Base-by-base conservation (phyloP, 1,284 basidiomycete species). In the Heterobasidion irregulare region DNA sequence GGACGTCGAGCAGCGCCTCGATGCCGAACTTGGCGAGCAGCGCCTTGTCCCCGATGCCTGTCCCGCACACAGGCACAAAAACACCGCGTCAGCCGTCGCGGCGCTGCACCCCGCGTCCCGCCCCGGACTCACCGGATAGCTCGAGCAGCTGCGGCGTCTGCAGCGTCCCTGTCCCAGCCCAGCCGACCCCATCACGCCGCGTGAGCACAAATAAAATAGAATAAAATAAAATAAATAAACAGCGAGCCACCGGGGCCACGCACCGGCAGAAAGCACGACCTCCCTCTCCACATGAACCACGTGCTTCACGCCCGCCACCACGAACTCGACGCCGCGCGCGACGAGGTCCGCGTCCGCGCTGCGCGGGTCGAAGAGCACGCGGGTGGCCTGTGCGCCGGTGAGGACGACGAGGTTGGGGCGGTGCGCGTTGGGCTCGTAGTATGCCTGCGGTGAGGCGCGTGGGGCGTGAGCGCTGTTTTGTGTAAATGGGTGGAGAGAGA, bases 201-300 rank as follows among this genome's bases (percentile, higher is more conserved):
- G n/a, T n/a, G n/a, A n/a, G n/a, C n/a, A n/a, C n/a, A n/a, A n/a
- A n/a, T n/a, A n/a, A n/a, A n/a, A n/a, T n/a, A n/a, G n/a, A n/a
- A n/a, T n/a, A n/a, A n/a, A n/a, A n/a, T n/a, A n/a, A n/a, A n/a
- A n/a, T n/a, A n/a, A n/a, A n/a, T n/a, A n/a, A n/a, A n/a, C n/a
- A n/a, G n/a, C n/a, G n/a, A n/a, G n/a, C n/a, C n/a, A n/a, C n/a
- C n/a, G n/a, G n/a, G n/a, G n/a, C n/a, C n/a, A 41, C 56, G 13
- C 18, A 57, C 62, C 62, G 9, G 63, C 60, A 6, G 58, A 65
- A n/a, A 73, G 57, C 38, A 72, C 66, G 43, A 73, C 66, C 45
- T 72, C 70, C 8, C 63, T 56, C 9, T 33, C 52, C 2, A 67
- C 70, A 8, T 57, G 61, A 32, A 68, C 67, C 8, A 58, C 63